Evolutionary conservation across 129 eudicot species (phyloP).

Genomic region (Lactuca saligna): DNA sequence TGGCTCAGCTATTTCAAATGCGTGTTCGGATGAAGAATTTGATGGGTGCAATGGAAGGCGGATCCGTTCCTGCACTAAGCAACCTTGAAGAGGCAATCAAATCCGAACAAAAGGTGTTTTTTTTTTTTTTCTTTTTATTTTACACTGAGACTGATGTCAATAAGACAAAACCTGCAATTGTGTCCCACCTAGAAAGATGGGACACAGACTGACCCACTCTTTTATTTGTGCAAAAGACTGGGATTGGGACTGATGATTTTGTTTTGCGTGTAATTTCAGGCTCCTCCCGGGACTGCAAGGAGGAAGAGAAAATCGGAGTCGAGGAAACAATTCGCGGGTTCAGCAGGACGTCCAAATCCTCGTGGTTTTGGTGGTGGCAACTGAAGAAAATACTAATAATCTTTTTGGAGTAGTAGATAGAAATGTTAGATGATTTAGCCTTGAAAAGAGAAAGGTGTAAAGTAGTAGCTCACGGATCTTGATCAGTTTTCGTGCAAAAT

Average conservation of each 20-base stretch:
- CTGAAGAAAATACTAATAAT: conserved; percentile 15
- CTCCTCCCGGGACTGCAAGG: conserved; percentile 95
- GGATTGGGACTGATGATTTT: too few species aligned
- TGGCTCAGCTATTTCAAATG: conserved; percentile 95
- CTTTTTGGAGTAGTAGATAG: too few species aligned
- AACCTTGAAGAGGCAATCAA: conserved; percentile 83
- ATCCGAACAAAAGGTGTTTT: conserved; percentile 70
- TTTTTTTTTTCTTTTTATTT: not conserved
- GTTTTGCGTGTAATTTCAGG: conserved; percentile 35
- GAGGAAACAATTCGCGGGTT: conserved; percentile 65
- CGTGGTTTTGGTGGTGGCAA: conserved; percentile 86
- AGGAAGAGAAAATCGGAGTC: conserved; percentile 70
- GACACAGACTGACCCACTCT: too few species aligned
- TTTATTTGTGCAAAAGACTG: too few species aligned
- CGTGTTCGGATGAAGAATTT: conserved; percentile 90
- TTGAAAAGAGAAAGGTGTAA: conserved; percentile 27
- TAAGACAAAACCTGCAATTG: too few species aligned
- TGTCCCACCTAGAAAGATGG: too few species aligned
- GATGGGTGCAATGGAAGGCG: conserved; percentile 94
- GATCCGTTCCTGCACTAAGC: conserved; percentile 81
- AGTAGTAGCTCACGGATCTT: not conserved
- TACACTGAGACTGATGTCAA: too few species aligned
- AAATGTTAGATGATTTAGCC: conserved; percentile 7
- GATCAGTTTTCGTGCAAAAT: not conserved
- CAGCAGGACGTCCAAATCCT: conserved; percentile 60